These are phyloP conservation scores for Trichosporon faecale DNA, from an alignment of 1,284 basidiomycete genomes.

Conservation along the genomic window DNA sequence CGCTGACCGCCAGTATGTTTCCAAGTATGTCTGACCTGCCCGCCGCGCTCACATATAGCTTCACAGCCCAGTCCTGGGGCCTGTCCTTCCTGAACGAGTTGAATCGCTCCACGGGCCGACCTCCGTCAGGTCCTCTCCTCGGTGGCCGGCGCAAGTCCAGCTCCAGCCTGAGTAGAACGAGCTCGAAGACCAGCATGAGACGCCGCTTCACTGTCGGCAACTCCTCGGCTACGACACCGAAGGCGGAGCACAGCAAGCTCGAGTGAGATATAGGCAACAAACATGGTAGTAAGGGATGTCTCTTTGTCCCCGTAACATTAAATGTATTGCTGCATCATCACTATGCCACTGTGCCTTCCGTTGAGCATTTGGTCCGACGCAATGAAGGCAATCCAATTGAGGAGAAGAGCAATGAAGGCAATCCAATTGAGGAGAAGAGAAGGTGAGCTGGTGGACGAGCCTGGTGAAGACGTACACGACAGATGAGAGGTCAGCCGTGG, in stretches of 20 bases:
- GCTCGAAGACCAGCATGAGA: constrained; percentile 25
- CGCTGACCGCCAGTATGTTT: constrained; percentile 61
- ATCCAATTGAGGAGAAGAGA: too few species aligned
- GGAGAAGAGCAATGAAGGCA: too few species aligned
- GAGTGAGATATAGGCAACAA: neutral
- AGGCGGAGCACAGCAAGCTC: neutral
- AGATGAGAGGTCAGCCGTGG: too few species aligned
- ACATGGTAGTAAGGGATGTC: neutral
- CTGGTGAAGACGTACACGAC: too few species aligned
- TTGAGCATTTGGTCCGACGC: too few species aligned
- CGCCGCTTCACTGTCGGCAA: constrained; percentile 23
- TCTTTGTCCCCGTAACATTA: too few species aligned
- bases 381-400: too few species aligned
- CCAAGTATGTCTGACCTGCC: constrained; percentile 59
- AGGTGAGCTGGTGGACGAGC: too few species aligned
- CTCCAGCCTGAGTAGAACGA: constrained; percentile 25
- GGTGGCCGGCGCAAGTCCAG: constrained; percentile 25
- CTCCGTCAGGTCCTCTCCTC: constrained; percentile 28
- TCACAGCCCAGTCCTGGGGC: constrained; percentile 89
- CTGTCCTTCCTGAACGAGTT: constrained; percentile 81
- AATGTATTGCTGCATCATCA: too few species aligned
- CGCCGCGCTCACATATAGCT: constrained; percentile 13
- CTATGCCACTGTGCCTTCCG: too few species aligned
- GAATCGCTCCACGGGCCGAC: constrained; percentile 33
- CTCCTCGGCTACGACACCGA: constrained; percentile 8